Evolutionary conservation across 23 red algal genomes (phyloP).

Genomic region (Agarophyton chilense): DNA sequence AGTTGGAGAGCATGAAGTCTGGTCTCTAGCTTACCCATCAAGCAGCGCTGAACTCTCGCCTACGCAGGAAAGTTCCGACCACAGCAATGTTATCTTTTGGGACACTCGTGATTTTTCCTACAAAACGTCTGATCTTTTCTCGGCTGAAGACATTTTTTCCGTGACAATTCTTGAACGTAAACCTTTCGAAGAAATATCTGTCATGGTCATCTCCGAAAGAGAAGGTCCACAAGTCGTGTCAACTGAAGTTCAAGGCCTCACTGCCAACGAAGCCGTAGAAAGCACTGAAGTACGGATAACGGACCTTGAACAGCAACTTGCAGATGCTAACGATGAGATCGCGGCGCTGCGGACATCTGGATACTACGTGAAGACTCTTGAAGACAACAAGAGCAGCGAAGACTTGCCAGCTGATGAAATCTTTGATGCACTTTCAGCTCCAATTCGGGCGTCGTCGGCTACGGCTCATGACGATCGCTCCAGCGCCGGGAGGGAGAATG

Average conservation of each 20-base stretch:
- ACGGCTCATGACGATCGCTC: neutral
- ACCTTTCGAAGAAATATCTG: slow-evolving; percentile 38
- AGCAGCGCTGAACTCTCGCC: neutral
- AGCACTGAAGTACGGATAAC: neutral
- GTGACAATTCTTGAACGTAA: slow-evolving; percentile 28
- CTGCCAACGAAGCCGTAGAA: slow-evolving; percentile 8
- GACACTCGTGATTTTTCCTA: slow-evolving; percentile 35
- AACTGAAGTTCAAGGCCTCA: slow-evolving; percentile 14
- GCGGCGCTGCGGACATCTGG: neutral
- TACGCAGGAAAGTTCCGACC: neutral
- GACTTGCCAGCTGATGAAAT: slow-evolving; percentile 16
- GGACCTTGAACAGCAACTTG: slow-evolving; percentile 48
- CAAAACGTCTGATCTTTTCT: slow-evolving; percentile 11
- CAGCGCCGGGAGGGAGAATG: neutral
- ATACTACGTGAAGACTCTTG: slow-evolving; percentile 16
- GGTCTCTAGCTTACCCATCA: slow-evolving; percentile 19
- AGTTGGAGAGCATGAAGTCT: slow-evolving; percentile 56
- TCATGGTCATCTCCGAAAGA: slow-evolving; percentile 26
- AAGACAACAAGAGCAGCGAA: slow-evolving; percentile 2
- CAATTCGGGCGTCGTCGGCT: neutral
- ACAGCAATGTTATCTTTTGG: slow-evolving; percentile 36
- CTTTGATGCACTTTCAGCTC: neutral
- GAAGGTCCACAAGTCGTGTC: slow-evolving; percentile 17
- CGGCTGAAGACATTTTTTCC: slow-evolving; percentile 10
- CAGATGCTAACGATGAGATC: slow-evolving; percentile 44